Conservation (phyloP, 805 yeast genomes). For the Lipomyces anomalus region DNA sequence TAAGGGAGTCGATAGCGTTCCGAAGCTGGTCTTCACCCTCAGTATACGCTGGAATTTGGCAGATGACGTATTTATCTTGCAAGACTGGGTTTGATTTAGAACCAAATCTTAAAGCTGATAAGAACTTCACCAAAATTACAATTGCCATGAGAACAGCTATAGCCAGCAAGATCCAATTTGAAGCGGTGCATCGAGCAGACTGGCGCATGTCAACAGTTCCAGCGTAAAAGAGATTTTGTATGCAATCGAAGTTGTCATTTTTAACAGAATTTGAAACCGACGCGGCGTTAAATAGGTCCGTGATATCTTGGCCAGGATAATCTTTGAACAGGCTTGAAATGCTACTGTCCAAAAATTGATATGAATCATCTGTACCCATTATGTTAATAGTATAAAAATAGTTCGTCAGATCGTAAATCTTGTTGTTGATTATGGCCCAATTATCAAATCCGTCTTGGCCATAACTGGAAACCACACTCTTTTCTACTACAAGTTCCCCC, state of each 20-base stretch:
- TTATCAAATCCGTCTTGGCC: constrained; percentile 29
- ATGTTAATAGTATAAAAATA: constrained; percentile 30
- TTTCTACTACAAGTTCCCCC: constrained; percentile 35
- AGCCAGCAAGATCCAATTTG: constrained; percentile 37
- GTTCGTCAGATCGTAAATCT: constrained; percentile 37
- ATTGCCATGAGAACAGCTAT: constrained; percentile 36
- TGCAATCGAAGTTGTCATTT: constrained; percentile 32
- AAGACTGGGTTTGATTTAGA: constrained; percentile 34
- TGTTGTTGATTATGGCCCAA: constrained; percentile 32
- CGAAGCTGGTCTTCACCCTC: constrained; percentile 53
- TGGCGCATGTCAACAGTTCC: constrained; percentile 37
- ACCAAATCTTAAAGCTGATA: constrained; percentile 38
- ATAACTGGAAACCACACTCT: constrained; percentile 24
- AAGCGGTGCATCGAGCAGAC: constrained; percentile 37
- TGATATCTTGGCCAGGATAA: constrained; percentile 36
- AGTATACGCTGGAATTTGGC: constrained; percentile 47
- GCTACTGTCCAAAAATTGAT: constrained; percentile 33
- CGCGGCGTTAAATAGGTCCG: constrained; percentile 28
- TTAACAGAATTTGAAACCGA: constrained; percentile 27
- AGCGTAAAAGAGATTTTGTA: constrained; percentile 35
- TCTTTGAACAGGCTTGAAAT: constrained; percentile 32
- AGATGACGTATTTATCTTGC: constrained; percentile 39
- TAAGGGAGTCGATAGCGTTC: constrained; percentile 52
- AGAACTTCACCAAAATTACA: constrained; percentile 37
- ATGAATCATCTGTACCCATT: constrained; percentile 23